Evolutionary conservation across 257 asterid genomes (phyloP).

Genomic region (Jaltomata sinuosa): DNA sequence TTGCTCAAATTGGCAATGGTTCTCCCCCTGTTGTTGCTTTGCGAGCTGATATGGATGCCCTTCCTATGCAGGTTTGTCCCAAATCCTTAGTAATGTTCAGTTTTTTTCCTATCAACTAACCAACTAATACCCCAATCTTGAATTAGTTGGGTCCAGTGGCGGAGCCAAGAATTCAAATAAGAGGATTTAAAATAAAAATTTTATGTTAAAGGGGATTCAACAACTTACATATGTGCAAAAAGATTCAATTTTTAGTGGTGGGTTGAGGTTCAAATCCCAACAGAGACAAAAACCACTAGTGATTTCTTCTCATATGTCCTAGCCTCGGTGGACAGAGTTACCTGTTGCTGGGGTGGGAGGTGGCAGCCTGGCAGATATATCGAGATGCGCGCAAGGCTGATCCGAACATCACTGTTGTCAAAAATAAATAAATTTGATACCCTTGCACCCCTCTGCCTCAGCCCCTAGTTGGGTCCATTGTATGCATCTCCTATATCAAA

Average conservation of each 20-base stretch:
- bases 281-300: too few relatives aligned
- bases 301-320: too few relatives aligned
- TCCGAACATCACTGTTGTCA: too few relatives aligned
- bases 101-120: background rate
- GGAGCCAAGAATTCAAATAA: background rate
- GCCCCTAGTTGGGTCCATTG: background rate
- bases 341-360: too few relatives aligned
- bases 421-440: too few relatives aligned
- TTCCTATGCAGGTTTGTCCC: constrained; percentile 51
- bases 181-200: background rate
- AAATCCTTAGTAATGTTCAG: background rate
- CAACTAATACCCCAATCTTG: background rate
- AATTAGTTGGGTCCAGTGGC: background rate
- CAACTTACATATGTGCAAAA: too few relatives aligned
- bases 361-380: too few relatives aligned
- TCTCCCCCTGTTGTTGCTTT: constrained; percentile 65
- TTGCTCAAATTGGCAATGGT: constrained; percentile 75
- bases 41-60: constrained; percentile 93
- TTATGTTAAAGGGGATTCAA: too few relatives aligned
- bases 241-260: too few relatives aligned
- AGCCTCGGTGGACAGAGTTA: too few relatives aligned
- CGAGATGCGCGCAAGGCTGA: too few relatives aligned
- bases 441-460: background rate
- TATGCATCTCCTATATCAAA: background rate
- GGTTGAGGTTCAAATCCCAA: too few relatives aligned